Evolutionary conservation across 2,329 filamentous ascomycete genomes (phyloP).

Genomic region (Plectosphaerella plurivora): DNA sequence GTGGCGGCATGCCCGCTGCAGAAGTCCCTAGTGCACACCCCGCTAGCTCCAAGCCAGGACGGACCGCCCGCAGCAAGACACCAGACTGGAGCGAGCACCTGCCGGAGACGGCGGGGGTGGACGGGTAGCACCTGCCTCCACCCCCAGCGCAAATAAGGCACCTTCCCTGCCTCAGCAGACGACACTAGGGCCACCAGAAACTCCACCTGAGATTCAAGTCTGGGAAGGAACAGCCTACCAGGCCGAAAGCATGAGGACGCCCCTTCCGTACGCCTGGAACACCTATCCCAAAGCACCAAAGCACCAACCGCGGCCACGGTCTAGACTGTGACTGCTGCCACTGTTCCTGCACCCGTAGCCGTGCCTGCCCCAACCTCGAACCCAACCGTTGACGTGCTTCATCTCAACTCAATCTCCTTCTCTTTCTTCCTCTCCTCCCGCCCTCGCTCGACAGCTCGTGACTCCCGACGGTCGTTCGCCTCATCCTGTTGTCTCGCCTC

Average conservation of each 20-base stretch:
- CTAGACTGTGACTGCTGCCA: background rate
- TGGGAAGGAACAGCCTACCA: no score
- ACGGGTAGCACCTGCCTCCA: no score
- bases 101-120: no score
- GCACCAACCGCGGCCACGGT: background rate
- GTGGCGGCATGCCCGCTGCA: no score
- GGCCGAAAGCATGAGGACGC: no score
- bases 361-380: no score
- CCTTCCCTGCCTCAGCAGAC: no score
- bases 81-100: no score
- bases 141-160: no score
- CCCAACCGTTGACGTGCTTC: background rate
- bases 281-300: slow-evolving; percentile 6
- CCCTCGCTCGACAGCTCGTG: background rate
- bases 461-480: slow-evolving; percentile 1
- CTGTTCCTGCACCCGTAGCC: background rate
- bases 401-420: slow-evolving; percentile 1
- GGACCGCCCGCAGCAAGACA: background rate
- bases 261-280: slow-evolving; percentile 4
- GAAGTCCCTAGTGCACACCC: background rate
- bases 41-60: background rate
- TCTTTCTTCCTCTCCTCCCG: background rate
- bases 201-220: no score
- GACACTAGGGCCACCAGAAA: no score
- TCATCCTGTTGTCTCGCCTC: background rate